Evolutionary conservation across 2,329 filamentous ascomycete genomes (phyloP).

Genomic region (Thermothelomyces thermophilus): DNA sequence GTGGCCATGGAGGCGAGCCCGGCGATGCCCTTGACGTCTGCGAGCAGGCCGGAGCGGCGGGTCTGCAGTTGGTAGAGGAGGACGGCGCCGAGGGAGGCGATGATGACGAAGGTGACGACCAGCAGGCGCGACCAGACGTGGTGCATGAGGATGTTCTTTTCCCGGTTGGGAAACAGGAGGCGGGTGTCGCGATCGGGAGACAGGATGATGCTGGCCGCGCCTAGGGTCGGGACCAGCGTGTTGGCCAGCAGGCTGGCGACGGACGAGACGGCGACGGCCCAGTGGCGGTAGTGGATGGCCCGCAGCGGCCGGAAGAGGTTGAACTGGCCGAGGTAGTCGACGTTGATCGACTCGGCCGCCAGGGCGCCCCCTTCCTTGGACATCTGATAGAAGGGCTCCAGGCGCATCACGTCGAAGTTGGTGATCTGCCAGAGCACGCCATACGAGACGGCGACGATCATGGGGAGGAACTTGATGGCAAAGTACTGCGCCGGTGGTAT

Average conservation of each 20-base stretch:
- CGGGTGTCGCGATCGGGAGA: conserved; percentile 45
- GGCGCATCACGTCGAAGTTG: conserved; percentile 59
- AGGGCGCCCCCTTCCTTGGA: conserved; percentile 54
- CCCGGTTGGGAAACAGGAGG: conserved; percentile 32
- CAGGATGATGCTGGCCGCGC: conserved; percentile 55
- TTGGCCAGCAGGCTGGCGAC: conserved; percentile 59
- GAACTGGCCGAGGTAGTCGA: conserved; percentile 65
- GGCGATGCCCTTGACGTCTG: conserved; percentile 66
- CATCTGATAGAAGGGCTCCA: conserved; percentile 61
- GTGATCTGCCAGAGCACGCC: conserved; percentile 61
- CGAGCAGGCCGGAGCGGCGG: conserved; percentile 58
- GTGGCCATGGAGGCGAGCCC: conserved; percentile 71
- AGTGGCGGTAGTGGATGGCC: conserved; percentile 57
- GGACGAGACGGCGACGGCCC: conserved; percentile 61
- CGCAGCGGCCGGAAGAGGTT: conserved; percentile 58
- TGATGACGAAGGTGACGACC: conserved; percentile 48
- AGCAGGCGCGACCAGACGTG: conserved; percentile 56
- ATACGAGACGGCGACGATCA: conserved; percentile 53
- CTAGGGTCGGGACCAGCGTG: conserved; percentile 61
- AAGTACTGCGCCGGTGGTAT: conserved; percentile 51
- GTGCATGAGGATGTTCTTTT: conserved; percentile 52
- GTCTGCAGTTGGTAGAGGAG: conserved; percentile 56
- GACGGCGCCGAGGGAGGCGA: conserved; percentile 50
- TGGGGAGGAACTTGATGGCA: conserved; percentile 57
- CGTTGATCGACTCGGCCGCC: conserved; percentile 62